Conservation (phyloP, 148 eudicot genomes). For the Cornus suecica region DNA sequence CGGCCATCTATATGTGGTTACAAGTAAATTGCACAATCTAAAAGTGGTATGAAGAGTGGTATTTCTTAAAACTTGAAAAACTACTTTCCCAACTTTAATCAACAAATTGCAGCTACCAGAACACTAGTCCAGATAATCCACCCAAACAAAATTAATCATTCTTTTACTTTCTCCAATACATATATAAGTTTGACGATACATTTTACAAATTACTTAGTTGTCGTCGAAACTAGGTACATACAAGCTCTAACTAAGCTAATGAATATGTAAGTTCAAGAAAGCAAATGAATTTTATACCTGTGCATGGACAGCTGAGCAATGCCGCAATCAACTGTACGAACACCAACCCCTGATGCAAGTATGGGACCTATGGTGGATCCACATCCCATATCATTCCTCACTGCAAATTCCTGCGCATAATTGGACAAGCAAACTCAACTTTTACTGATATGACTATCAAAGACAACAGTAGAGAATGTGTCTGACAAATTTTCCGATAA, state of each 20-base stretch:
- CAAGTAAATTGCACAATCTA: neutral
- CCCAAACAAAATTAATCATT: too few relatives aligned
- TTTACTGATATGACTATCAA: neutral
- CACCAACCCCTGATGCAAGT: constrained; percentile 92
- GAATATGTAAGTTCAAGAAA: neutral
- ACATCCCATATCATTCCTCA: constrained; percentile 99
- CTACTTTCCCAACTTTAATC: too few relatives aligned
- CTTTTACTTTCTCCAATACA: neutral
- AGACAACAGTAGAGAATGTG: neutral
- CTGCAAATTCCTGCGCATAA: constrained; percentile 78
- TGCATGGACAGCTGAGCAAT: constrained; percentile 97
- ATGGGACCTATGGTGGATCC: constrained; percentile 99
- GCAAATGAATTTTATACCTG: constrained; percentile 47
- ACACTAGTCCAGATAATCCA: neutral
- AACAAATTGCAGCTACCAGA: neutral
- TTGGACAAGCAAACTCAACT: constrained; percentile 2
- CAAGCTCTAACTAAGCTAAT: neutral
- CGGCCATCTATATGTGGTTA: neutral
- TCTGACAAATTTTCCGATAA: neutral
- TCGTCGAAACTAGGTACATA: neutral
- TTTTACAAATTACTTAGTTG: neutral
- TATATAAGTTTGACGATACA: neutral
- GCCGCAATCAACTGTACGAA: constrained; percentile 95
- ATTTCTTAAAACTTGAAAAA: neutral
- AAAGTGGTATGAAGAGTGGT: neutral